Conservation (phyloP, 805 yeast species). For the Candida germanica region DNA sequence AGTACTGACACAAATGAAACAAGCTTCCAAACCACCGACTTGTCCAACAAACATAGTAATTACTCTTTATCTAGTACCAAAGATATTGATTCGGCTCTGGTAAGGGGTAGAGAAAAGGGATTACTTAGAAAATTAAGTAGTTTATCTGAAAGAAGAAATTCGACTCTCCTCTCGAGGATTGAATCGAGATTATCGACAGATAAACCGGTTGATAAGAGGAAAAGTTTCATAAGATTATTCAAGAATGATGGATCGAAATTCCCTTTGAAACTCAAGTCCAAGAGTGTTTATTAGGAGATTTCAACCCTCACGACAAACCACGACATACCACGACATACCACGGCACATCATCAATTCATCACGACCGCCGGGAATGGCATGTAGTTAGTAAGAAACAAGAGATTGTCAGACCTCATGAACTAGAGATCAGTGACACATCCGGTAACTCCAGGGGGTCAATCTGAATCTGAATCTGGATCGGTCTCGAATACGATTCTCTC, state of each 20-base stretch:
- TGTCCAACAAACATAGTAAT: slow-evolving; percentile 5
- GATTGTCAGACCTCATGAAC: no score
- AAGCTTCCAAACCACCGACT: slow-evolving; percentile 5
- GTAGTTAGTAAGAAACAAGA: no score
- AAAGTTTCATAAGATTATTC: slow-evolving; percentile 16
- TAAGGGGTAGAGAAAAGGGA: not conserved
- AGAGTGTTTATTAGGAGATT: slow-evolving; percentile 15
- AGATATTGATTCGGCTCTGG: not conserved
- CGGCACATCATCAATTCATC: no score
- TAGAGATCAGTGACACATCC: no score
- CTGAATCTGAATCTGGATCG: no score
- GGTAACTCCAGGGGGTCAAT: no score
- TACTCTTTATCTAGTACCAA: not conserved
- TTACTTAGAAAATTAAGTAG: not conserved
- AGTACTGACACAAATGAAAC: slow-evolving; percentile 9
- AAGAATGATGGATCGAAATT: slow-evolving; percentile 15
- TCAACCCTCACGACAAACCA: no score
- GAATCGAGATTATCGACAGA: slow-evolving; percentile 6
- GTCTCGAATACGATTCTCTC: no score
- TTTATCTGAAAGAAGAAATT: slow-evolving; percentile 4
- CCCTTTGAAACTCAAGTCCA: slow-evolving; percentile 18
- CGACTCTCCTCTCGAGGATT: slow-evolving; percentile 5
- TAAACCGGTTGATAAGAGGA: slow-evolving; percentile 11
- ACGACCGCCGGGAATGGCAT: no score
- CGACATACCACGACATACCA: no score